Evolutionary conservation across 345 rosid genomes (phyloP), one percentile per base, ranked within the genome.

Genomic region (Raphanus raphanistrum): DNA sequence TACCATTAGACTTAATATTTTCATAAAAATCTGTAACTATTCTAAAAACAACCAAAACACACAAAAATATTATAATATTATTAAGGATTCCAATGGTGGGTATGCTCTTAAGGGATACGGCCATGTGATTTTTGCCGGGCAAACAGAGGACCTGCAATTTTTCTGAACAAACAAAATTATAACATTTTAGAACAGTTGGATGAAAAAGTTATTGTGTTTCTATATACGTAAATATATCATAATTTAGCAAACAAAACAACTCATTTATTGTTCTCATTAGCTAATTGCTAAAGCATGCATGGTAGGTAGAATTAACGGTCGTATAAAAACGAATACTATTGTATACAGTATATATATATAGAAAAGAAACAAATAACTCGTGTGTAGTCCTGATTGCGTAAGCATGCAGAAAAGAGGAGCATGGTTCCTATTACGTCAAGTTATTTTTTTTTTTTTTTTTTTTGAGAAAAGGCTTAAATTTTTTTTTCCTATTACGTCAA

Each of bases 201-300:
- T 41, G 4, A 43, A 61, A 71, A 61, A 9, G 2, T 17, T 6
- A 45, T 6, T 29, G 43, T 61, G 21, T 2, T 61, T 27, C 28
- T 72, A 41, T 61, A 28, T 61, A 43, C 50, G 31, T n/a, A 72
- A 43, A 27, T 61, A 29, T 16, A 45, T 16, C 21, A 4, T 6
- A 45, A 45, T 29, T 7, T 61, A 48, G 12, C 1, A 73, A 31
- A 17, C 33, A 7, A 48, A 62, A 62, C 55, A 58, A 58, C 32
- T 54, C 54, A 29, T 62, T 45, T 63, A 28, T 33, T 64, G 65
- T 65, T 55, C 17, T 52, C 65, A 27, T 36, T 36, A 65, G 29
- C 29, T 66, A 72, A 41, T 68, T 43, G 33, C 35, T 29, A 43
- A 75, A 58, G 28, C 50, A 43, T 75, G 79, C 33, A 26, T 31